Percentiles rank a stretch among this genome's conserved stretches.
These are phyloP conservation scores for Fusarium lateritium DNA, from an alignment of 2,329 filamentous ascomycete genomes.

Conservation along the genomic window DNA sequence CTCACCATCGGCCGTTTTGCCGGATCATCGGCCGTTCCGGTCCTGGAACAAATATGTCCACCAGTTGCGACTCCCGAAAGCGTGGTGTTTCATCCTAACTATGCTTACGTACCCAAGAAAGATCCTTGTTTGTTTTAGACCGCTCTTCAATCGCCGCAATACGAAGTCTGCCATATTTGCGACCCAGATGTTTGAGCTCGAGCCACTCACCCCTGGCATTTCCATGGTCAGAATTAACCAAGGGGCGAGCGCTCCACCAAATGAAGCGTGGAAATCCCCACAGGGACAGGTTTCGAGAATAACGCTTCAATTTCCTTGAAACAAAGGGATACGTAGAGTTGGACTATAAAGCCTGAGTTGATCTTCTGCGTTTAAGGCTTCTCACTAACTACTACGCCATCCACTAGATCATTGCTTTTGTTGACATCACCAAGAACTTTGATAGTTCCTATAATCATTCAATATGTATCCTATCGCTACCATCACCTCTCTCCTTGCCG, in stretches of 20 bases:
- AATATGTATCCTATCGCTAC: constrained; percentile 44
- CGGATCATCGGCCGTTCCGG: constrained; percentile 1
- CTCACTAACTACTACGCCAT: not conserved
- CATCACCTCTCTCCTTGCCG: constrained; percentile 40
- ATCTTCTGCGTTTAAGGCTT: not conserved
- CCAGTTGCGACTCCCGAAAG: constrained; percentile 11
- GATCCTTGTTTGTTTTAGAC: constrained; percentile 11
- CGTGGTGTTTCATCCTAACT: constrained; percentile 10
- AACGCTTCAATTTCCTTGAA: constrained; percentile 32
- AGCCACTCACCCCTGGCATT: constrained; percentile 18
- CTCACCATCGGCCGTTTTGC: not conserved
- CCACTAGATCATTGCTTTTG: not conserved
- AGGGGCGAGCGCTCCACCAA: constrained; percentile 18
- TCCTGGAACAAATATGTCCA: constrained; percentile 12
- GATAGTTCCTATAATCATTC: not conserved
- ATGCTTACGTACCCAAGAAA: constrained; percentile 7
- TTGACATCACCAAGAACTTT: not conserved
- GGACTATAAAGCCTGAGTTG: constrained; percentile 20
- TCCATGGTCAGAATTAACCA: constrained; percentile 4
- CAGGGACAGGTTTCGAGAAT: constrained; percentile 27
- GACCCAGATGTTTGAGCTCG: not conserved
- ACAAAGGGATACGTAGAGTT: constrained; percentile 5
- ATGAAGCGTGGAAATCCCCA: constrained; percentile 13
- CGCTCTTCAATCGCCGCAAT: not conserved
- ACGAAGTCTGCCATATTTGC: not conserved